Evolutionary conservation across 129 eudicot genomes (phyloP).

Genomic region (Pseudognaphalium luteoalbum): DNA sequence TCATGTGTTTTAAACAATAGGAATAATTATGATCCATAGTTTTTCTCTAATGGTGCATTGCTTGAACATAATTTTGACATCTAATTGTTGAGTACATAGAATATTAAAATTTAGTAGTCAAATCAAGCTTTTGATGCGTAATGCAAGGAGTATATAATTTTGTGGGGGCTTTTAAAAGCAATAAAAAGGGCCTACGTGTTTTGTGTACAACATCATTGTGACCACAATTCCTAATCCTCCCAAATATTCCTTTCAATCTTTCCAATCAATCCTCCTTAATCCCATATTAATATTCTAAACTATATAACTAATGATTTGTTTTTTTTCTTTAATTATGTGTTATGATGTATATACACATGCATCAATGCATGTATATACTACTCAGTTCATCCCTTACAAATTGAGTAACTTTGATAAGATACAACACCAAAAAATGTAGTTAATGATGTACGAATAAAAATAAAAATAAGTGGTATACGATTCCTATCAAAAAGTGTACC

Average conservation of each 20-base stretch:
- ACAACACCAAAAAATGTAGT: no score
- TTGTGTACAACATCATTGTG: constrained; percentile 39
- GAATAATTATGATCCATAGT: not conserved
- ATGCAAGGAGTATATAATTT: constrained; percentile 33
- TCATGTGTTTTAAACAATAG: not conserved
- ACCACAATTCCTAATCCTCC: constrained; percentile 28
- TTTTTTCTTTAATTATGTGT: no score
- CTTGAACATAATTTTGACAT: not conserved
- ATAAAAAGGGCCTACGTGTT: constrained; percentile 29
- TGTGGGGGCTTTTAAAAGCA: constrained; percentile 27
- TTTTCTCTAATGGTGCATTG: not conserved
- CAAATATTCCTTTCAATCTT: constrained; percentile 30
- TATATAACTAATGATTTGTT: no score
- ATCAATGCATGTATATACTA: no score
- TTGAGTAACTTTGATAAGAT: no score
- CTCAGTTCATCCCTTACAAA: no score
- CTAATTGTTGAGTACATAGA: constrained; percentile 2
- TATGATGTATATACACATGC: no score
- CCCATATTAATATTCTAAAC: not conserved
- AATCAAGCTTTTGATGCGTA: constrained; percentile 41
- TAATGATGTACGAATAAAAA: no score
- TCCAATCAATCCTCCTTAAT: constrained; percentile 30
- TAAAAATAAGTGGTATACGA: no score
- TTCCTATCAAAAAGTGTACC: no score
- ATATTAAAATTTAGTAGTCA: constrained; percentile 18